Evolutionary conservation across 192 early-diverging fungal genomes (phyloP).

Genomic region (Backusella tuberculispora): DNA sequence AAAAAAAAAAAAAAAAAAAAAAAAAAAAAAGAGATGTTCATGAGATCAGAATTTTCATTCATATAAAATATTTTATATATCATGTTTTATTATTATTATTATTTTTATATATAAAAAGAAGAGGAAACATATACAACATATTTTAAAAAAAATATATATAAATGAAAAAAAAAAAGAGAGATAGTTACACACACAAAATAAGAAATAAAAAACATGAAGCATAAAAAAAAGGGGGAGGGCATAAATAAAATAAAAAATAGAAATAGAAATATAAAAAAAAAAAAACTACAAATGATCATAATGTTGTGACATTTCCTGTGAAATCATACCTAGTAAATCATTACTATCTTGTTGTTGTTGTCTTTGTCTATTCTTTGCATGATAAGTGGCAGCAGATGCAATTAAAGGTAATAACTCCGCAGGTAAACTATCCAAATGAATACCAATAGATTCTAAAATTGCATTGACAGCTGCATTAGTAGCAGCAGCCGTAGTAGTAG

Average conservation of each 20-base stretch:
- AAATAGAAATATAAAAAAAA: too few species aligned
- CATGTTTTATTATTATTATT: not conserved
- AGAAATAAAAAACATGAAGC: not conserved
- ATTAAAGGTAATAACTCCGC: conserved; percentile 25
- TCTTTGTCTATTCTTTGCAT: conserved; percentile 27
- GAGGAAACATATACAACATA: too few species aligned
- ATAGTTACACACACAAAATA: not conserved
- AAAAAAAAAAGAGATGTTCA: not conserved
- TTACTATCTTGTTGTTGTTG: not conserved
- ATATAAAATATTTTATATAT: not conserved
- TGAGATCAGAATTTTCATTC: not conserved
- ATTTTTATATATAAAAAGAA: too few species aligned
- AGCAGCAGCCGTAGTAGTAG: not conserved
- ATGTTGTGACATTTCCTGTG: not conserved
- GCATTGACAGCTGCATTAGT: conserved; percentile 23
- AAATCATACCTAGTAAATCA: not conserved
- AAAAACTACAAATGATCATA: conserved; percentile 2
- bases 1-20: too few species aligned
- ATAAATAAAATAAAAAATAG: not conserved
- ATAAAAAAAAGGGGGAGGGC: not conserved
- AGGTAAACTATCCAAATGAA: conserved; percentile 24
- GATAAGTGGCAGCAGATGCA: conserved; percentile 28
- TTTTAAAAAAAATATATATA: not conserved
- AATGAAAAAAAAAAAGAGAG: not conserved
- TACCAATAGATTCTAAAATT: conserved; percentile 24